These are phyloP conservation scores for Lepiota brunneoincarnata DNA, from an alignment of 768 basidiomycete species.

Conservation along the genomic window DNA sequence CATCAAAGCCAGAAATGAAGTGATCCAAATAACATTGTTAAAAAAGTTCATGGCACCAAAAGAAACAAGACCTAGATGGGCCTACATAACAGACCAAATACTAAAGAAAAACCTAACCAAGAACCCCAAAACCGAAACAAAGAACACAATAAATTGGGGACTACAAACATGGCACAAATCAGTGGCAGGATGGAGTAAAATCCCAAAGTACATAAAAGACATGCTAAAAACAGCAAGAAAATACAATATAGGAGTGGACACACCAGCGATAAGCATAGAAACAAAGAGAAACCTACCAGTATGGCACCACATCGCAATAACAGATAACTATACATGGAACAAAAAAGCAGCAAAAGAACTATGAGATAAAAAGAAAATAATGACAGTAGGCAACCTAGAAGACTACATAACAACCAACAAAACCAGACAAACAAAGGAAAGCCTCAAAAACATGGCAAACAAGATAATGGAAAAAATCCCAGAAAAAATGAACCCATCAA, in stretches of 20 bases:
- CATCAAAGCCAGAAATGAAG: conserved; percentile 20
- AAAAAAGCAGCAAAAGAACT: background rate
- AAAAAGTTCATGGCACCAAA: conserved; percentile 17
- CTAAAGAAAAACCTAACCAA: background rate
- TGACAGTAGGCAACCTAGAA: background rate
- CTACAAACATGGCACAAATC: background rate
- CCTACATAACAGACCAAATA: conserved; percentile 6
- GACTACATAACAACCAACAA: background rate
- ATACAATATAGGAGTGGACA: background rate
- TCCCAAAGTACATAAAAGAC: background rate
- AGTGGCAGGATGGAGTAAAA: background rate
- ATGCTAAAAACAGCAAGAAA: background rate
- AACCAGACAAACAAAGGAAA: background rate
- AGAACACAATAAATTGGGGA: background rate
- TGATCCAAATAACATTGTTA: conserved; percentile 19
- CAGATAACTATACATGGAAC: background rate
- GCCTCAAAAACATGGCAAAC: too few relatives aligned
- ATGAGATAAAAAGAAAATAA: background rate
- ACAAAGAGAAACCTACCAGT: background rate
- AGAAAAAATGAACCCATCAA: background rate
- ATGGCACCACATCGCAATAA: background rate
- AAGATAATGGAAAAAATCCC: background rate
- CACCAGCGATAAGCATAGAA: background rate
- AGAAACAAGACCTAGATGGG: conserved; percentile 16
- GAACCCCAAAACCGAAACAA: background rate